Percentiles rank a stretch among this genome's conserved stretches.
Evolutionary conservation across 2,329 filamentous ascomycete species (phyloP).

Genomic region (Fusarium verrucosum): DNA sequence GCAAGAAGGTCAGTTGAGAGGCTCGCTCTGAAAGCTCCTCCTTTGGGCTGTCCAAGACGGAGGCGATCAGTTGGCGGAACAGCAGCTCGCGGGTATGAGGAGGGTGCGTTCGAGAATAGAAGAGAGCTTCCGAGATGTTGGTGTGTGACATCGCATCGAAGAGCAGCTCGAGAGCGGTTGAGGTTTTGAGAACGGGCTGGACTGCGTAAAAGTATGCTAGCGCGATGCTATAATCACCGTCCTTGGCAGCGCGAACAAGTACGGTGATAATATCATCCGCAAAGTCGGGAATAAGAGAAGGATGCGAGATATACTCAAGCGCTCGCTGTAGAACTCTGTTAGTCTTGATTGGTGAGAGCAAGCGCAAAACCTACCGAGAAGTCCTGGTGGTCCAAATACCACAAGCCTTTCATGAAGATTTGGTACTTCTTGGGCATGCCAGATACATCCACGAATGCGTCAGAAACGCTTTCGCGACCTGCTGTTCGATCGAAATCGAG

Average conservation of each 20-base stretch:
- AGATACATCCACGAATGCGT: constrained; percentile 67
- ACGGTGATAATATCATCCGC: constrained; percentile 81
- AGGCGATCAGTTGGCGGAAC: constrained; percentile 71
- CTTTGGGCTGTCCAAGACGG: constrained; percentile 59
- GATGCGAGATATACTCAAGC: constrained; percentile 80
- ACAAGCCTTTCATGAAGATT: constrained; percentile 83
- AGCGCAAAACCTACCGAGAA: constrained; percentile 61
- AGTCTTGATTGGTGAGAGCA: neutral
- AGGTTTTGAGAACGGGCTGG: constrained; percentile 74
- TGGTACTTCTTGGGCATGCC: constrained; percentile 80
- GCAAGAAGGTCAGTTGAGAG: constrained; percentile 76
- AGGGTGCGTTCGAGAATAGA: constrained; percentile 74
- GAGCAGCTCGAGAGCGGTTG: constrained; percentile 70
- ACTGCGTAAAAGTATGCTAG: constrained; percentile 83
- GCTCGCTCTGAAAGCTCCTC: constrained; percentile 63
- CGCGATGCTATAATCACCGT: constrained; percentile 70
- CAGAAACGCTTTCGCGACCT: constrained; percentile 60
- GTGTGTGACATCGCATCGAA: constrained; percentile 74
- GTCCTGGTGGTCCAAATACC: constrained; percentile 78
- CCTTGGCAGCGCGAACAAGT: constrained; percentile 69
- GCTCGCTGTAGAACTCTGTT: constrained; percentile 59
- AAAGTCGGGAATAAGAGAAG: constrained; percentile 81
- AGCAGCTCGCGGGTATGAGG: constrained; percentile 69
- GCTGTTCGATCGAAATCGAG: constrained; percentile 73
- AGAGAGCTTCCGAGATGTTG: constrained; percentile 76